A percentile compares a stretch with the other conserved stretches of the same genome.
These are phyloP conservation scores for Dactylellina leptospora DNA, from an alignment of 2,329 filamentous ascomycete genomes.

Conservation along the genomic window DNA sequence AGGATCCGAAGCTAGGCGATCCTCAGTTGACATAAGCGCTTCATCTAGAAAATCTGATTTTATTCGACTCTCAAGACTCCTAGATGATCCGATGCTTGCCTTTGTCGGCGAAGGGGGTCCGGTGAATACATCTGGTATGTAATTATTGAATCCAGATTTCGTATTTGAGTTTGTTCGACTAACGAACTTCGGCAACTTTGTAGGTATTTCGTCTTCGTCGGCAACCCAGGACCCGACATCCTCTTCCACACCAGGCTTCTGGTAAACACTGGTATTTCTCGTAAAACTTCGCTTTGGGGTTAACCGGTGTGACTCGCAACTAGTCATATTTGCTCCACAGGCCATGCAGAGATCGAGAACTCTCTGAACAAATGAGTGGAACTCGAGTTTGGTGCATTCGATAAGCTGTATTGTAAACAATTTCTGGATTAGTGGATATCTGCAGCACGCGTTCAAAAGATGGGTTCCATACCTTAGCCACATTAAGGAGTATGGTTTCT, in stretches of 20 bases:
- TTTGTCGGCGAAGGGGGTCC: conserved; percentile 14
- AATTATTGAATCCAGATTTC: conserved; percentile 5
- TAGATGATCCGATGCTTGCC: conserved; percentile 34
- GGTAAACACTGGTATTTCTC: conserved; percentile 14
- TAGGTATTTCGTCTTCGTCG: conserved; percentile 42
- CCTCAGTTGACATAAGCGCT: conserved; percentile 29
- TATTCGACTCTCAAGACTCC: conserved; percentile 16
- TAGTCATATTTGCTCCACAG: conserved; percentile 44
- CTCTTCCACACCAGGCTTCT: background rate
- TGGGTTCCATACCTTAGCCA: conserved; percentile 34
- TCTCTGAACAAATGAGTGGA: conserved; percentile 27
- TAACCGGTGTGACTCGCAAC: conserved; percentile 29
- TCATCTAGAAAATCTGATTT: conserved; percentile 41
- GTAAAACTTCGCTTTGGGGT: conserved; percentile 8
- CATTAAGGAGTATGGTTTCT: conserved; percentile 16
- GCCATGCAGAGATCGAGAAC: conserved; percentile 30
- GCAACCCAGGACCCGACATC: conserved; percentile 27
- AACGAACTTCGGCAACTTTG: conserved; percentile 3
- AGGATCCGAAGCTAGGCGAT: conserved; percentile 20
- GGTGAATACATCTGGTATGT: background rate
- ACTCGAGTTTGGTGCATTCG: conserved; percentile 42
- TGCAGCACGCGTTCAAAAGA: background rate
- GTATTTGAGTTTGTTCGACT: conserved; percentile 1
- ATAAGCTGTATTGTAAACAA: conserved; percentile 17
- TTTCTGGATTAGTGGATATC: background rate